These are phyloP conservation scores for Leavenworthia alabamica DNA, from an alignment of 345 rosid genomes.

Conservation along the genomic window DNA sequence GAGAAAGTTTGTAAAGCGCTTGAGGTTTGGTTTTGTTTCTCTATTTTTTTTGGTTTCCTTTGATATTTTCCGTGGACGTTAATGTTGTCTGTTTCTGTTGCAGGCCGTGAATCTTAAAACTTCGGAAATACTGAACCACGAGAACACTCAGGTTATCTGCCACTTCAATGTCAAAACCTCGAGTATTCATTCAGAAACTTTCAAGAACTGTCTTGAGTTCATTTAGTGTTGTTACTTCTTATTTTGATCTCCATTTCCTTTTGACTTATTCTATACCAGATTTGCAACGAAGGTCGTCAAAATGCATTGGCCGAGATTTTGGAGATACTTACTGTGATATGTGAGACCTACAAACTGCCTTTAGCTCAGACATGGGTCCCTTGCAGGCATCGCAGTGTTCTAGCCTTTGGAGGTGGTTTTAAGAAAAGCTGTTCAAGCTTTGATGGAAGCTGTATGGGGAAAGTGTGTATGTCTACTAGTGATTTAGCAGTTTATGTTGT, in stretches of 20 bases:
- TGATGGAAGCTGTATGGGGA: conserved; percentile 84
- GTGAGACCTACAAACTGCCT: conserved; percentile 83
- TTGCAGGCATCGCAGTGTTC: conserved; percentile 79
- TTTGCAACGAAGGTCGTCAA: conserved; percentile 82
- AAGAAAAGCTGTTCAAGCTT: conserved; percentile 83
- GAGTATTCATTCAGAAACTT: conserved; percentile 30
- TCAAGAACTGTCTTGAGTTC: conserved; percentile 24
- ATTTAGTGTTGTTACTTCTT: conserved; percentile 26
- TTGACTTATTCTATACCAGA: conserved; percentile 43
- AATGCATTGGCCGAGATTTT: conserved; percentile 83
- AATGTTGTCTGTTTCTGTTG: conserved; percentile 12
- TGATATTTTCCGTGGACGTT: background rate
- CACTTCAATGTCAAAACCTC: conserved; percentile 26
- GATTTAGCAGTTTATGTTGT: conserved; percentile 82
- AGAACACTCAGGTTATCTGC: conserved; percentile 62
- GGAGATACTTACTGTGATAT: conserved; percentile 76
- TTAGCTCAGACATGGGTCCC: no score
- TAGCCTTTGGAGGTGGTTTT: conserved; percentile 79
- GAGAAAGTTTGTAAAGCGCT: conserved; percentile 98
- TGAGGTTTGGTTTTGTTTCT: conserved; percentile 54
- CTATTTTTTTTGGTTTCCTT: background rate
- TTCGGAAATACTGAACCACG: conserved; percentile 69
- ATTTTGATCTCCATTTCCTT: conserved; percentile 20
- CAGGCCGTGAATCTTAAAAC: conserved; percentile 94
- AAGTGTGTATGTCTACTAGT: conserved; percentile 87